phyloP scores from a whole-genome alignment of 805 yeast genomes.

The Metschnikowia chrysomelidarum region DNA sequence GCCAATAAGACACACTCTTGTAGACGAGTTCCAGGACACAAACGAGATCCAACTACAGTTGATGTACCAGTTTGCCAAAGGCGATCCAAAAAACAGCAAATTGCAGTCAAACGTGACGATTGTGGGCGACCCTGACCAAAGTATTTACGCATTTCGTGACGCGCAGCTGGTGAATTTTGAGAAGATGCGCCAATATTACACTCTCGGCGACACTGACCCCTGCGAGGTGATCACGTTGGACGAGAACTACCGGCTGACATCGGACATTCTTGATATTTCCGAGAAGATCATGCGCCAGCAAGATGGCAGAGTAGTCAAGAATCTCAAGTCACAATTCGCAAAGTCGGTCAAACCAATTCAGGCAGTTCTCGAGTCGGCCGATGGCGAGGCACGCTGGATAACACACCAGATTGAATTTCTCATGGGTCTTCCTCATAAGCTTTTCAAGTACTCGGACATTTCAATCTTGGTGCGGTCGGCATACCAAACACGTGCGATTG shows the following conservation, averaged over 20 bases:
- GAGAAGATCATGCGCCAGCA: constrained; percentile 66
- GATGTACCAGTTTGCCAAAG: constrained; percentile 46
- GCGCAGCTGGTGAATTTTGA: constrained; percentile 71
- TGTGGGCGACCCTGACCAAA: constrained; percentile 97
- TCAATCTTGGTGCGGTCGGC: constrained; percentile 71
- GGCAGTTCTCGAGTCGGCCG: constrained; percentile 37
- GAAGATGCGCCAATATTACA: constrained; percentile 47
- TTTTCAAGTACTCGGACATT: constrained; percentile 56
- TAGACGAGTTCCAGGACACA: constrained; percentile 96
- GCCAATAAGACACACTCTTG: constrained; percentile 65
- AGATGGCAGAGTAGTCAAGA: constrained; percentile 40
- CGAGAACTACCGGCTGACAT: constrained; percentile 81
- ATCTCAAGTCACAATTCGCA: constrained; percentile 46
- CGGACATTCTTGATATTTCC: constrained; percentile 60
- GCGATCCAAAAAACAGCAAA: constrained; percentile 28
- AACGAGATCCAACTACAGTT: constrained; percentile 72
- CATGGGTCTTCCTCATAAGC: constrained; percentile 38
- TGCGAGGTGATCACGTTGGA: constrained; percentile 45
- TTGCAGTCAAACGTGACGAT: constrained; percentile 63
- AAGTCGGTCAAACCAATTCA: constrained; percentile 48
- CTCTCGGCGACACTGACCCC: constrained; percentile 12
- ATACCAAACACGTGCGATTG: constrained; percentile 59
- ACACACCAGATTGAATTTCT: constrained; percentile 54
- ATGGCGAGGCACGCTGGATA: constrained; percentile 58
- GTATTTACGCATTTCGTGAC: constrained; percentile 84